Percentiles rank a stretch among this genome's conserved stretches.
Evolutionary conservation across 2,329 filamentous ascomycete species (phyloP).

Genomic region (Pestalotiopsis sp.): DNA sequence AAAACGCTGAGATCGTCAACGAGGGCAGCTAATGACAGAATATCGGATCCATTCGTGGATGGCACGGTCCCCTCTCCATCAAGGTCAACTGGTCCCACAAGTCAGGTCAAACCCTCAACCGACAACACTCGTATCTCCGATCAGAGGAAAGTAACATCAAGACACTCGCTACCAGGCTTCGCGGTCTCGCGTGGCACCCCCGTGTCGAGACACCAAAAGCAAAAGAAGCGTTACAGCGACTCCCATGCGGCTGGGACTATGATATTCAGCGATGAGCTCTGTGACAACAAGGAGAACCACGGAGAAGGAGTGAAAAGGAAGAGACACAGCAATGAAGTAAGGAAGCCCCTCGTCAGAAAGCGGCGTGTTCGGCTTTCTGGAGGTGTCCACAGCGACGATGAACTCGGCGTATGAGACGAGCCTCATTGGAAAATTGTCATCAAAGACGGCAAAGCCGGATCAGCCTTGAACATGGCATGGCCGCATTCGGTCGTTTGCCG

Average conservation of each 20-base stretch:
- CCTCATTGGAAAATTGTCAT: not conserved
- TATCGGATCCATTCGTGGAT: not conserved
- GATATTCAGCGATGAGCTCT: conserved; percentile 19
- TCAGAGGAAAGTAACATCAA: not conserved
- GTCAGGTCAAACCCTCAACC: not conserved
- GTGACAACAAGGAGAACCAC: conserved; percentile 23
- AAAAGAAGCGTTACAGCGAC: not conserved
- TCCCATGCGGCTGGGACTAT: not conserved
- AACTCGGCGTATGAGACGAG: conserved; percentile 24
- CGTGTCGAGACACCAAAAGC: not conserved
- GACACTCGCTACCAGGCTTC: not conserved
- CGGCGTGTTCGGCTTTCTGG: conserved; percentile 16
- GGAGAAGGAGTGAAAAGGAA: conserved; percentile 9
- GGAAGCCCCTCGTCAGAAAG: conserved; percentile 11
- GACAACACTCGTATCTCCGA: not conserved
- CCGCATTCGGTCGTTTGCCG: not conserved
- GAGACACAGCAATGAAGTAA: not conserved
- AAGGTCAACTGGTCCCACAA: not conserved
- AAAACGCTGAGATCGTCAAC: conserved; percentile 18
- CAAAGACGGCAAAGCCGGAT: not conserved
- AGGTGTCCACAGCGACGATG: conserved; percentile 24
- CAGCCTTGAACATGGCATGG: not conserved
- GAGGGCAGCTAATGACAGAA: not conserved
- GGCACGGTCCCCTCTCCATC: not conserved
- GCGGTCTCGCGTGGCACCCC: not conserved